Percentiles rank a stretch among this genome's conserved stretches.
These are phyloP conservation scores for Spencermartinsiella europaea DNA, from an alignment of 805 yeast species.

Conservation along the genomic window DNA sequence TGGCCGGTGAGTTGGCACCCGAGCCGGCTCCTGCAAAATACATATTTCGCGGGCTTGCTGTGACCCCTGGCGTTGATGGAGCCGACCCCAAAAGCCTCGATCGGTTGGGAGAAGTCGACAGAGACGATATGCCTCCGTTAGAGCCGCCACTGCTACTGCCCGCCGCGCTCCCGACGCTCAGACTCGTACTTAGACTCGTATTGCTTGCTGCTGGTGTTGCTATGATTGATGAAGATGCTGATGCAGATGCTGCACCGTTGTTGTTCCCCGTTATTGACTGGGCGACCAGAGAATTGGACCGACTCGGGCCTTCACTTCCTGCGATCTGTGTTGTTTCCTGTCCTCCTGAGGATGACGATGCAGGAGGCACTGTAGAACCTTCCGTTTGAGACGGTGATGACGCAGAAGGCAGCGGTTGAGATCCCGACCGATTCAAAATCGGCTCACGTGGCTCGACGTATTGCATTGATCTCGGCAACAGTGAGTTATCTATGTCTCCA, in stretches of 20 bases:
- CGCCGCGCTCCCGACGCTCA: neutral
- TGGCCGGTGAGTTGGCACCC: slow-evolving; percentile 14
- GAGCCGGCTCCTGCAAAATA: slow-evolving; percentile 6
- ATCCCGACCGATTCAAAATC: slow-evolving; percentile 51
- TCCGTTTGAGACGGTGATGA: neutral
- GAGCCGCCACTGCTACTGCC: neutral
- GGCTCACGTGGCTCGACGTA: slow-evolving; percentile 70
- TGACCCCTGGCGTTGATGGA: slow-evolving; percentile 23
- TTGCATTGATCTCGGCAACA: slow-evolving; percentile 62
- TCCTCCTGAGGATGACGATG: neutral
- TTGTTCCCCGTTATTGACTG: neutral
- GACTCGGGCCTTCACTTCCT: neutral
- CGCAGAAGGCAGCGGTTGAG: slow-evolving; percentile 17
- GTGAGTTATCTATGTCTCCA: slow-evolving; percentile 13
- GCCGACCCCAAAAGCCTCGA: slow-evolving; percentile 9
- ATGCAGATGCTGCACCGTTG: neutral
- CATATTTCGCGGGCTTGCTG: slow-evolving; percentile 12
- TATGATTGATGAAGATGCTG: neutral
- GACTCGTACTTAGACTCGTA: neutral
- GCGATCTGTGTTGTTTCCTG: too few relatives aligned
- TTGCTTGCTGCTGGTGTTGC: neutral
- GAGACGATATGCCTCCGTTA: neutral
- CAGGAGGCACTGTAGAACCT: neutral
- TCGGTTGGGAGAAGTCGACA: neutral
- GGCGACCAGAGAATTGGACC: neutral